phyloP scores from a whole-genome alignment of 2,329 filamentous ascomycete species.

The Elsinoe australis region DNA sequence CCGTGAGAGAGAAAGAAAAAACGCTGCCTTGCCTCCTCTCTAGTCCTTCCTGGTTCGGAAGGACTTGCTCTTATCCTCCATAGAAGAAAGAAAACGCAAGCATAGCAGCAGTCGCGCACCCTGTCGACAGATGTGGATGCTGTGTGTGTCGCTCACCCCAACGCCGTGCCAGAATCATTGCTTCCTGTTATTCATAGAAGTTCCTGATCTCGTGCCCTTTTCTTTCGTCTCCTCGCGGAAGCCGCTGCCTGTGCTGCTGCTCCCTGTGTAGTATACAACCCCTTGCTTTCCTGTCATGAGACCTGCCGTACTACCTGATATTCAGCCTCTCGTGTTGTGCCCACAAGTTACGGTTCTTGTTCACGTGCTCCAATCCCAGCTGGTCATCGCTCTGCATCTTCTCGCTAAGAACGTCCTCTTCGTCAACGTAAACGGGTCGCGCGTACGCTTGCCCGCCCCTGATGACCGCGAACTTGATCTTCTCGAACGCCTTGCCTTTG shows the following conservation, averaged over 20 bases:
- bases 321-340: conserved; percentile 56
- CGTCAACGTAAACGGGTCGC: conserved; percentile 73
- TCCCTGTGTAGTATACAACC: too few relatives aligned
- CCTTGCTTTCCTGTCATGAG: too few relatives aligned
- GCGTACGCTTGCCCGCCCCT: conserved; percentile 57
- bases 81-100: not conserved
- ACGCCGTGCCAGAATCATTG: conserved; percentile 13
- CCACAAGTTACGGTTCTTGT: conserved; percentile 54
- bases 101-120: not conserved
- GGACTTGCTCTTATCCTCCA: too few relatives aligned
- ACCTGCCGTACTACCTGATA: conserved; percentile 47
- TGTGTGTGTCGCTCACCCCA: not conserved
- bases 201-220: not conserved
- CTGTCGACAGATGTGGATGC: not conserved
- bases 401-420: conserved; percentile 48
- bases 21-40: too few relatives aligned
- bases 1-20: too few relatives aligned
- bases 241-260: too few relatives aligned
- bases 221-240: too few relatives aligned
- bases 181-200: conserved; percentile 12
- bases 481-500: conserved; percentile 97
- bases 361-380: conserved; percentile 53
- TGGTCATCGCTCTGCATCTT: conserved; percentile 36
- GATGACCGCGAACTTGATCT: conserved; percentile 90
- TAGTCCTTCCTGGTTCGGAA: too few relatives aligned